Conservation (phyloP, 2,329 filamentous ascomycete species). For the Zopfia rhizophila region DNA sequence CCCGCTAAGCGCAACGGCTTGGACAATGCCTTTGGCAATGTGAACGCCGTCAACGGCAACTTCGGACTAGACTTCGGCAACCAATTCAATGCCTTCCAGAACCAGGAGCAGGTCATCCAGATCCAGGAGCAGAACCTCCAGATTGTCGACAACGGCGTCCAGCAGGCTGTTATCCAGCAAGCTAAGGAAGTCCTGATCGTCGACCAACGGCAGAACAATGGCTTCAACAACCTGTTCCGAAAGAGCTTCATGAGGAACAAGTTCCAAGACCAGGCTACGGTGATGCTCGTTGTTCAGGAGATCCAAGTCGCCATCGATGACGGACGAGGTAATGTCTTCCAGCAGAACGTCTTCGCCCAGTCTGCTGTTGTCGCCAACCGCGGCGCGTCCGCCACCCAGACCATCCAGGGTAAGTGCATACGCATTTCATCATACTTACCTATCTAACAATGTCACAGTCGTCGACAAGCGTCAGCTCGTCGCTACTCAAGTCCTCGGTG, state of each 20-base stretch:
- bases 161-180: conserved; percentile 38
- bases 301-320: conserved; percentile 40
- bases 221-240: conserved; percentile 46
- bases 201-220: conserved; percentile 39
- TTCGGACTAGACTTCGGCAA: conserved; percentile 37
- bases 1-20: conserved; percentile 24
- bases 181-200: conserved; percentile 41
- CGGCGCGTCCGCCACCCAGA: conserved; percentile 32
- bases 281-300: conserved; percentile 44
- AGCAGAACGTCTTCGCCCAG: conserved; percentile 43
- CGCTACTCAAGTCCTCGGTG: conserved; percentile 38
- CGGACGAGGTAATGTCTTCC: conserved; percentile 32
- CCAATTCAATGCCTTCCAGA: conserved; percentile 43
- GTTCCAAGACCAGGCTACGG: conserved; percentile 31
- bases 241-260: conserved; percentile 37
- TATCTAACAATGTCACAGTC: conserved; percentile 24
- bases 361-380: conserved; percentile 41
- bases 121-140: conserved; percentile 40
- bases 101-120: conserved; percentile 41
- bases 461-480: conserved; percentile 37
- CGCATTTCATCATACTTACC: not conserved
- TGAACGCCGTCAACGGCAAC: not conserved
- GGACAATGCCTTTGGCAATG: conserved; percentile 25
- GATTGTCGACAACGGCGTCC: conserved; percentile 36
- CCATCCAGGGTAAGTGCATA: conserved; percentile 36